Conservation (phyloP, 2,329 filamentous ascomycete genomes). For the Fusarium pseudoanthophilum region DNA sequence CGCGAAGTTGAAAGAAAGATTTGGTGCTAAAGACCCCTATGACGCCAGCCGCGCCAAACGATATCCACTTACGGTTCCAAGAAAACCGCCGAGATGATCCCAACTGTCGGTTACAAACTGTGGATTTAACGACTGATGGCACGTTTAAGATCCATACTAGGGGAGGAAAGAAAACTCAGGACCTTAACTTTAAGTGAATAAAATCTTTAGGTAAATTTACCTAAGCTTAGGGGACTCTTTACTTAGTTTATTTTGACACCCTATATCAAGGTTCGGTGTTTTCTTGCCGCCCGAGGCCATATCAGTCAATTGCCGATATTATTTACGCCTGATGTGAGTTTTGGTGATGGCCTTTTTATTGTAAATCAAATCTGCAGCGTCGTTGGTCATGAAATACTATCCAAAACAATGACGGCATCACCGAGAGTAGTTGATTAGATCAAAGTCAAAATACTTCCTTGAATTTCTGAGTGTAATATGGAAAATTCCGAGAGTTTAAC, state of each 20-base stretch:
- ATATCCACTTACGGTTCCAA: constrained; percentile 27
- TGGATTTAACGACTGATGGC: background rate
- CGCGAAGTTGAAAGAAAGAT: constrained; percentile 25
- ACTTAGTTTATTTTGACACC: too few relatives aligned
- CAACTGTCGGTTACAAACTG: background rate
- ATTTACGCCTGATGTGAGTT: background rate
- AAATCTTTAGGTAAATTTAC: too few relatives aligned
- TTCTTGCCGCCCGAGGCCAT: background rate
- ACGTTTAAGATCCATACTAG: background rate
- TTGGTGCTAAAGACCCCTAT: constrained; percentile 27
- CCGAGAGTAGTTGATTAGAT: background rate
- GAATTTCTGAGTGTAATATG: background rate
- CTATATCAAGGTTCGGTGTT: too few relatives aligned
- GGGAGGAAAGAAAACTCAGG: too few relatives aligned
- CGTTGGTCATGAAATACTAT: background rate
- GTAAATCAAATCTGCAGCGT: background rate
- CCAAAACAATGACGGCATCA: background rate
- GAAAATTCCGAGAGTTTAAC: too few relatives aligned
- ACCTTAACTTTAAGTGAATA: too few relatives aligned
- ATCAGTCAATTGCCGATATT: background rate
- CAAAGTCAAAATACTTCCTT: background rate
- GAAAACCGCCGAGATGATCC: constrained; percentile 17
- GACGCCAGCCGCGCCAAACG: constrained; percentile 26
- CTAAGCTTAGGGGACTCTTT: too few relatives aligned
- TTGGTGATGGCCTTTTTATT: too few relatives aligned